Evolutionary conservation across 2,329 filamentous ascomycete species (phyloP).

Genomic region (Cryphonectria japonica): DNA sequence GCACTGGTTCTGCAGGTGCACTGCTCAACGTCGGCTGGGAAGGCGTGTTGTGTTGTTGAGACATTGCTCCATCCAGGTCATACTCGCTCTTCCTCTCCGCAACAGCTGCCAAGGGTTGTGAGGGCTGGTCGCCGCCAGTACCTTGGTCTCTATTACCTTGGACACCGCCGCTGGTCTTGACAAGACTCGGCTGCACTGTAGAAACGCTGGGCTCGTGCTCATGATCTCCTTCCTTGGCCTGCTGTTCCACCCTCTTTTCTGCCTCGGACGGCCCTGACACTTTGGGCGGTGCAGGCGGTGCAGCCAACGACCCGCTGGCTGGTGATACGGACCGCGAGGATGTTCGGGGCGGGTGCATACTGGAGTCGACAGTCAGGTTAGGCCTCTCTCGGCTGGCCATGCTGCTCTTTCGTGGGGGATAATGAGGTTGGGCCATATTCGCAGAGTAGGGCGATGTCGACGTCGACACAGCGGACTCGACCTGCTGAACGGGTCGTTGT

Average conservation of each 20-base stretch:
- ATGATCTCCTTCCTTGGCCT: constrained; percentile 57
- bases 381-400: constrained; percentile 52
- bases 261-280: constrained; percentile 78
- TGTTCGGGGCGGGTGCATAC: constrained; percentile 29
- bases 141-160: constrained; percentile 40
- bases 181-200: constrained; percentile 55
- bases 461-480: constrained; percentile 12
- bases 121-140: constrained; percentile 41
- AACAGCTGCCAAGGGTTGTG: constrained; percentile 55
- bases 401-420: constrained; percentile 66
- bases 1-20: neutral
- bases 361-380: constrained; percentile 30
- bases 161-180: constrained; percentile 44
- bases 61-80: constrained; percentile 50
- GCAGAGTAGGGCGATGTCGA: constrained; percentile 22
- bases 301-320: constrained; percentile 33
- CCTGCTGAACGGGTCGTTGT: constrained; percentile 15
- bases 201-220: constrained; percentile 62
- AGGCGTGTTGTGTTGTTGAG: constrained; percentile 27
- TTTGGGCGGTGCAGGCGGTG: constrained; percentile 50
- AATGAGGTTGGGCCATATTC: constrained; percentile 42
- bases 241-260: constrained; percentile 68
- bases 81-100: constrained; percentile 64
- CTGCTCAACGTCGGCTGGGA: constrained; percentile 30
- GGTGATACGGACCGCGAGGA: constrained; percentile 46